Base-by-base conservation (phyloP, 768 basidiomycete species). In the Cystofilobasidium capitatum region DNA sequence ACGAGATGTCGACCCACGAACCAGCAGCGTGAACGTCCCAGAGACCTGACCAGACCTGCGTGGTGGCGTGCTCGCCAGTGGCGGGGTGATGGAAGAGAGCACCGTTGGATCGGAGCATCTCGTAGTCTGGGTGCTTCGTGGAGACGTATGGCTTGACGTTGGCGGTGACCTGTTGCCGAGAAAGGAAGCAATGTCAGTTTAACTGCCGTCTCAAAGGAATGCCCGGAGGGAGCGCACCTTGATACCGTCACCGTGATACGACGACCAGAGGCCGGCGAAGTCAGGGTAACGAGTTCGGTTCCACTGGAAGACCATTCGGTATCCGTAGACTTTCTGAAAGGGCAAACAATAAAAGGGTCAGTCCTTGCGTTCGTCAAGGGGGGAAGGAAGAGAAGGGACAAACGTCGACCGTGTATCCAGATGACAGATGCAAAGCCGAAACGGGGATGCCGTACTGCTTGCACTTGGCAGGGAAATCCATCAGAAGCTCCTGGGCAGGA, bases 81-180 rank as follows among this genome's bases (percentile, higher is more conserved):
- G 65, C 58, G 8, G 73, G 74, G 55, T 77, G 71, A 22, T 70
- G 58, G 72, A 76, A 76, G 22, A 77, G 64, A 3, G 73, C 75
- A 35, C 71, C 72, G 5, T 68, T 71, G 9, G 63, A 33, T 42
- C 70, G 54, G 17, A 77, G 71, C 7, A 62, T 24, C 13, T 70
- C 51, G 71, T 73, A 76, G 57, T 72, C 63, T 0, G 75, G 75
- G 62, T 77, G 76, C 5, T 66, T 69, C 14, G 55, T 62, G 1
- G 75, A 71, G 37, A 75, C 61, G 66, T 75, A 77, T 12, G 75
- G 74, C 66, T 76, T 76, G 72, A 77, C 75, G 66, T 77, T 77
- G 26, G 76, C 74, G 3, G 70, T 70, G 58, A 77, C 70, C 72
- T 58, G 24, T 31, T 44, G 42, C 42, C 13, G 54, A 33, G 54